A percentile compares a stretch with the other conserved stretches of the same genome.
These are phyloP conservation scores for Rhinocladiella mackenziei DNA, from an alignment of 2,329 filamentous ascomycete genomes.

Conservation along the genomic window DNA sequence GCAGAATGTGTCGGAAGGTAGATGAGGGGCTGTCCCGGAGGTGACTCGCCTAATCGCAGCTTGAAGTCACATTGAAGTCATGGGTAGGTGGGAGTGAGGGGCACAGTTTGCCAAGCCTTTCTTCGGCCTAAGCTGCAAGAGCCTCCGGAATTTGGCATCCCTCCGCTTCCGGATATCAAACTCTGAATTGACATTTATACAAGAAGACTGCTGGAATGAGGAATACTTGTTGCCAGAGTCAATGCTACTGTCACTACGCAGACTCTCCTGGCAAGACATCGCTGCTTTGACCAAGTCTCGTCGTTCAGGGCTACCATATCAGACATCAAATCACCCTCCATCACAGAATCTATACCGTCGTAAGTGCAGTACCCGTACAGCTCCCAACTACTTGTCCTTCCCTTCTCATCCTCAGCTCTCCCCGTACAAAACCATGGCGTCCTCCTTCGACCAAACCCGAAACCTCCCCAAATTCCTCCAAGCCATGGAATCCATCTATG, in stretches of 20 bases:
- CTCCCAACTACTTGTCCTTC: neutral
- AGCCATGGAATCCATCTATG: constrained; percentile 42
- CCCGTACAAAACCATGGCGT: constrained; percentile 9
- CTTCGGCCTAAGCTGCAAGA: no score
- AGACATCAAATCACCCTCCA: no score
- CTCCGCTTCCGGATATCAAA: no score
- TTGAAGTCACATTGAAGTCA: no score
- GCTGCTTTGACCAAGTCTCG: neutral
- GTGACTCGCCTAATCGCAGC: no score
- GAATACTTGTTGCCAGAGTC: neutral
- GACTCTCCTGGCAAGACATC: neutral
- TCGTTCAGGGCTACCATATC: neutral
- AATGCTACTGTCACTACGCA: neutral
- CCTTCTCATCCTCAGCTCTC: neutral
- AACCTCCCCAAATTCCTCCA: constrained; percentile 32
- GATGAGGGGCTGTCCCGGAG: no score
- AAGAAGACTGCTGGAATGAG: no score
- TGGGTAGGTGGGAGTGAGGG: no score
- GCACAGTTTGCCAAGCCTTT: no score
- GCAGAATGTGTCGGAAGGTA: no score
- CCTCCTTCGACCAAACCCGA: constrained; percentile 3
- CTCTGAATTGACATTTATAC: no score
- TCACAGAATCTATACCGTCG: neutral
- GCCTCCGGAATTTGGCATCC: no score
- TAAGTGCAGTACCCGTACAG: neutral